Percentiles rank a stretch among this genome's conserved stretches.
Conservation (phyloP, 495 filamentous ascomycete species). For the Aspergillus sparsus region DNA sequence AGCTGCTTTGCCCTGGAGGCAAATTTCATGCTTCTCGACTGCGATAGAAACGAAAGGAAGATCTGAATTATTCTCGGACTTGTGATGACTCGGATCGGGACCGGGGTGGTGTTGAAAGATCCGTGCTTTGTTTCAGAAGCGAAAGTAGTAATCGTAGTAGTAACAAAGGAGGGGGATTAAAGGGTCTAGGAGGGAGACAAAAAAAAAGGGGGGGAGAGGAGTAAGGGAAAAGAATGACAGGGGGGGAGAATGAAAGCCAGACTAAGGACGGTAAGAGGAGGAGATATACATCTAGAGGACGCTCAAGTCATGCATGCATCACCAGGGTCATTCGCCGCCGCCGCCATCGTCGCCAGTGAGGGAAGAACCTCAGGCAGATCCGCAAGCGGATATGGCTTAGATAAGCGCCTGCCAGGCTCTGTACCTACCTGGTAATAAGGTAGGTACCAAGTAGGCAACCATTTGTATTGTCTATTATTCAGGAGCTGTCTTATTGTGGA, state of each 20-base stretch:
- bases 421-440: too few species aligned
- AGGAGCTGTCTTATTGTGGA: too few species aligned
- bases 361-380: slow-evolving; percentile 30
- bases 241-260: slow-evolving; percentile 4
- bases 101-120: slow-evolving; percentile 33
- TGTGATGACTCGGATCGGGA: slow-evolving; percentile 5
- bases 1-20: slow-evolving; percentile 2
- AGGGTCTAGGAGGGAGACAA: slow-evolving; percentile 10
- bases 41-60: slow-evolving; percentile 12
- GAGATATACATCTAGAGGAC: slow-evolving; percentile 7
- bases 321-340: slow-evolving; percentile 4
- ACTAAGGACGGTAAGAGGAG: slow-evolving; percentile 2
- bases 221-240: slow-evolving; percentile 13
- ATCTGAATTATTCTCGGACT: background rate
- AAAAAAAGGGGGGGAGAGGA: slow-evolving; percentile 16
- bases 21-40: slow-evolving; percentile 1
- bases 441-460: too few species aligned
- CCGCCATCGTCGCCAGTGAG: slow-evolving; percentile 8
- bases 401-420: slow-evolving; percentile 4
- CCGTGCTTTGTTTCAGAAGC: slow-evolving; percentile 45
- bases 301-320: slow-evolving; percentile 17
- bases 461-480: too few species aligned
- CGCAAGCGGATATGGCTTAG: slow-evolving; percentile 8
- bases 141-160: slow-evolving; percentile 1
- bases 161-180: slow-evolving; percentile 5